Evolutionary conservation across 331 rosid species (phyloP).

Genomic region (Quercus phellos): DNA sequence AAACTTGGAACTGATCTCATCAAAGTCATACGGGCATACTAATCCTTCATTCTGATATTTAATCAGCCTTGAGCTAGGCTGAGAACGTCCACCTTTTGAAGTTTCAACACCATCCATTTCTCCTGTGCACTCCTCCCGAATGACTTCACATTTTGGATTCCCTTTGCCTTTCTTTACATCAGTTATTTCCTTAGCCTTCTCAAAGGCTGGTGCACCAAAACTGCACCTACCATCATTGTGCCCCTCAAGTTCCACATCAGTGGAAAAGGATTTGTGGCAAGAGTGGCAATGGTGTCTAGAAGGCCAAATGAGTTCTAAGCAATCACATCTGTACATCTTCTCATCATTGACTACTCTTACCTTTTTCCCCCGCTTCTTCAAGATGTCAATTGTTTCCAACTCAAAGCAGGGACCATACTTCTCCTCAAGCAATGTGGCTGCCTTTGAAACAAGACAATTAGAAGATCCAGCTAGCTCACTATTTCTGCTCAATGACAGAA

Average conservation of each 20-base stretch:
- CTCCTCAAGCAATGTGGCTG: constrained; percentile 62
- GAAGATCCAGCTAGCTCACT: constrained; percentile 33
- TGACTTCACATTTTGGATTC: constrained; percentile 40
- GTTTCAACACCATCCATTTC: constrained; percentile 40
- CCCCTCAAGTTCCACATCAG: constrained; percentile 67
- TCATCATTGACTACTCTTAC: constrained; percentile 48
- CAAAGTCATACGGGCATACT: constrained; percentile 65
- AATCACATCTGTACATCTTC: constrained; percentile 73
- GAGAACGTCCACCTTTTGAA: constrained; percentile 33
- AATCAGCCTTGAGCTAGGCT: constrained; percentile 55
- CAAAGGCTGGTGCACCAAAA: constrained; percentile 36
- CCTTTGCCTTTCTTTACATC: constrained; percentile 59
- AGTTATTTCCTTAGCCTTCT: constrained; percentile 49
- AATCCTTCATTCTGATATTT: constrained; percentile 64
- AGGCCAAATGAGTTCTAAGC: constrained; percentile 86
- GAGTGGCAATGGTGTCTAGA: constrained; percentile 73
- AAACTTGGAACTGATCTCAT: constrained; percentile 72
- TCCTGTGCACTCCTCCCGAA: constrained; percentile 39
- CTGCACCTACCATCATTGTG: constrained; percentile 70
- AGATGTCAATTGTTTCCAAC: constrained; percentile 39
- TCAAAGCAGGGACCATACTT: constrained; percentile 63
- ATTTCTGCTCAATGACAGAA: constrained; percentile 31
- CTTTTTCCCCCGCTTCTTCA: constrained; percentile 51
- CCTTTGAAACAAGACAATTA: constrained; percentile 62
- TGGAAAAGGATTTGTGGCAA: constrained; percentile 69